Evolutionary conservation across 139 green algal species (phyloP).

Genomic region (Chloropicon primus): DNA sequence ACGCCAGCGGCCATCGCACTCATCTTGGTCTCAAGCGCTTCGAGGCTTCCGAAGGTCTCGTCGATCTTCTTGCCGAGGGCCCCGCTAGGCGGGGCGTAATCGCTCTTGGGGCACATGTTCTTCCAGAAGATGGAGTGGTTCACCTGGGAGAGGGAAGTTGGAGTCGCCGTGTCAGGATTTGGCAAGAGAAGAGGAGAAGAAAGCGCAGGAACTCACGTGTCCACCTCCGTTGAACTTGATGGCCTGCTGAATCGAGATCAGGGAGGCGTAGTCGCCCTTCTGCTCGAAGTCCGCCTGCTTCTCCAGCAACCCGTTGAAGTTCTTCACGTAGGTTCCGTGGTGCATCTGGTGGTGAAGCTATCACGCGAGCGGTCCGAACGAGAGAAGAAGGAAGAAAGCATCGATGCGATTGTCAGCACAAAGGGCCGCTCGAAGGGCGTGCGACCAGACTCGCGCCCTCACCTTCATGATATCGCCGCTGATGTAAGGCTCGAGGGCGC

Average conservation of each 20-base stretch:
- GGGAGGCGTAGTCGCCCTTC: not conserved
- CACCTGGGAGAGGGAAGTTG: constrained; percentile 52
- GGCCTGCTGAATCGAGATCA: not conserved
- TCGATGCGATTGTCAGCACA: too few species aligned
- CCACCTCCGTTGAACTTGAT: not conserved
- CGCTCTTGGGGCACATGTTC: constrained; percentile 72
- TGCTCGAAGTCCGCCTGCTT: not conserved
- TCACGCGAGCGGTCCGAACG: too few species aligned
- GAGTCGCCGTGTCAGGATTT: not conserved
- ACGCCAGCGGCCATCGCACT: constrained; percentile 47
- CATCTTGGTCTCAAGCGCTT: constrained; percentile 62
- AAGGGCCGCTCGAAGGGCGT: too few species aligned
- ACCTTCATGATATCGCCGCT: constrained; percentile 91
- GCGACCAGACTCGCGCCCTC: too few species aligned
- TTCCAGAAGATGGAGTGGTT: constrained; percentile 97
- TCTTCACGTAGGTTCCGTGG: constrained; percentile 22
- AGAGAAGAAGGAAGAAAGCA: too few species aligned
- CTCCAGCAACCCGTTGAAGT: not conserved
- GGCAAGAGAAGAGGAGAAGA: not conserved
- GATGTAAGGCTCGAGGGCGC: constrained; percentile 78
- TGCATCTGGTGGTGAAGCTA: constrained; percentile 92
- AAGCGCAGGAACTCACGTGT: not conserved
- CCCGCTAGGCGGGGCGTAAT: constrained; percentile 56
- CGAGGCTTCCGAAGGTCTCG: constrained; percentile 73
- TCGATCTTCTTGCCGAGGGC: constrained; percentile 64